Conservation (phyloP, 1,284 basidiomycete species). For the Cutaneotrichosporon curvatum region DNA sequence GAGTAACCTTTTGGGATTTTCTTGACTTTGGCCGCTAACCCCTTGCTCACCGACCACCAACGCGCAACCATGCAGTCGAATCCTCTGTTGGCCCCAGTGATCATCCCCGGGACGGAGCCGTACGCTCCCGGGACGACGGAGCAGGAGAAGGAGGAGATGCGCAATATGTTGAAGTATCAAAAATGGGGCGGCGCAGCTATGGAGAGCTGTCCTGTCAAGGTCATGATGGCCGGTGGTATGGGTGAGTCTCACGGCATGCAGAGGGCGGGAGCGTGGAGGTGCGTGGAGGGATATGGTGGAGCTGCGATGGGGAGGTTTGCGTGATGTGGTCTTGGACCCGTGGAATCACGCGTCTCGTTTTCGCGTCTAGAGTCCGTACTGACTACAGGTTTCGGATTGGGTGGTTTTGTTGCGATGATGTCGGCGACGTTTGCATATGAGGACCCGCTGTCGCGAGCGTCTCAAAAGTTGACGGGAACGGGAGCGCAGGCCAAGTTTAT, state of each 20-base stretch:
- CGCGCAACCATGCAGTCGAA: not conserved
- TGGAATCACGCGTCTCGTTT: too few relatives aligned
- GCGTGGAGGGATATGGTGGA: not conserved
- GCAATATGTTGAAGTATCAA: slow-evolving; percentile 69
- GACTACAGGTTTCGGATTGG: slow-evolving; percentile 71
- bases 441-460: slow-evolving; percentile 74
- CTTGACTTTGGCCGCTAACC: not conserved
- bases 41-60: not conserved
- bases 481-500: slow-evolving; percentile 63
- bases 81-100: slow-evolving; percentile 39
- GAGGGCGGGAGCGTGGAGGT: not conserved
- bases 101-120: slow-evolving; percentile 49
- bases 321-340: too few relatives aligned
- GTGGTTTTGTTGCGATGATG: slow-evolving; percentile 95
- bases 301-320: not conserved
- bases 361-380: too few relatives aligned
- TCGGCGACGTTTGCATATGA: slow-evolving; percentile 91
- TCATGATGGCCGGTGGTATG: slow-evolving; percentile 65
- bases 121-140: slow-evolving; percentile 73
- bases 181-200: slow-evolving; percentile 61
- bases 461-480: slow-evolving; percentile 42
- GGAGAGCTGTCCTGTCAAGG: slow-evolving; percentile 81
- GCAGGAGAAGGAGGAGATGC: slow-evolving; percentile 62
- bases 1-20: not conserved
- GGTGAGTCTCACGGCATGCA: slow-evolving; percentile 54